Evolutionary conservation across 768 basidiomycete genomes (phyloP).

Genomic region (Macrolepiota dolichaula): DNA sequence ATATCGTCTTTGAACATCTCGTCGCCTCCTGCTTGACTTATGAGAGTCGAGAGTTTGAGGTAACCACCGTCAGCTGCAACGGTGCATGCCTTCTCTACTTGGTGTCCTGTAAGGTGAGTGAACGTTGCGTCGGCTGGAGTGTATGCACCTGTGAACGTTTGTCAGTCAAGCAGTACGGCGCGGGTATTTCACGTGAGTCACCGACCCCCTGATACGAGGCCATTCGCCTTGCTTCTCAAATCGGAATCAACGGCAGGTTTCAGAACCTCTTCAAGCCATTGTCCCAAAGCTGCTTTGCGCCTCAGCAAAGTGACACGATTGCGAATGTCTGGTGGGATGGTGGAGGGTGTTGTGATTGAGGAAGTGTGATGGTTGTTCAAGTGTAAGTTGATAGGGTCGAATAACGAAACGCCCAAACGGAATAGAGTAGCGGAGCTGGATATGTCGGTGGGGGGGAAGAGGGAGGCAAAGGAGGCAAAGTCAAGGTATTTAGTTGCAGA

Average conservation of each 20-base stretch:
- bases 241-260: conserved; percentile 70
- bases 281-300: conserved; percentile 75
- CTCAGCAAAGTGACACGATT: conserved; percentile 60
- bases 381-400: conserved; percentile 75
- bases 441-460: conserved; percentile 69
- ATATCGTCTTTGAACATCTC: conserved; percentile 71
- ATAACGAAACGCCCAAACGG: conserved; percentile 85
- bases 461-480: conserved; percentile 73
- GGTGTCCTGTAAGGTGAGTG: conserved; percentile 80
- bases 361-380: conserved; percentile 34
- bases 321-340: conserved; percentile 57
- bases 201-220: conserved; percentile 23
- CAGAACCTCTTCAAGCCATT: conserved; percentile 81
- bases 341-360: conserved; percentile 16
- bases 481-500: conserved; percentile 43
- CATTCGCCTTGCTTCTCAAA: conserved; percentile 34
- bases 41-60: conserved; percentile 81
- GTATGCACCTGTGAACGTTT: conserved; percentile 29
- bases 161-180: background rate
- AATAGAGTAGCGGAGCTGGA: conserved; percentile 79
- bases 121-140: conserved; percentile 55
- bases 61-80: conserved; percentile 73
- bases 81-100: conserved; percentile 79
- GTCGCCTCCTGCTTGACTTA: conserved; percentile 85
- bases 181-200: background rate